Base-by-base conservation (phyloP, 306 rosid genomes). In the Alnus glutinosa region DNA sequence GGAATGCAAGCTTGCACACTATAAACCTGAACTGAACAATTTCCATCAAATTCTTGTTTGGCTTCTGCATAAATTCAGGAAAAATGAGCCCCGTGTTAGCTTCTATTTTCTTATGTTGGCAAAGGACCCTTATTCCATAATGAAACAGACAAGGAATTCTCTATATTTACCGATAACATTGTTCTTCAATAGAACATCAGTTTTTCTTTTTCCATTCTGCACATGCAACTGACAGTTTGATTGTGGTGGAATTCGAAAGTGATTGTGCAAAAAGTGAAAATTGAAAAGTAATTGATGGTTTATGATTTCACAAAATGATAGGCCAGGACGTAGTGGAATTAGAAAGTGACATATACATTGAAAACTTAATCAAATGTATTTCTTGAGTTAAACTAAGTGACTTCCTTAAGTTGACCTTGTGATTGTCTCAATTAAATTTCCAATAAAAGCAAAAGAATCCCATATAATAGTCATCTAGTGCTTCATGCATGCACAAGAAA, bases 1-100 rank as follows among this genome's bases (percentile, higher is more conserved):
- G 99, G 99, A 48, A 93, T 87, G 84, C 88, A 88, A 71, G 92
- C 87, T 81, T 96, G 99, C 81, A 96, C 99, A 75, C 99, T 93
- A 74, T 96, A 96, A 55, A 96, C 93, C 75, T 90, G 96, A 66
- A 93, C 85, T 3, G 99, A 96, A 87, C 92, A 91, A 85, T 82
- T 80, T 16, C 90, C 96, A 75, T 89, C 96, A 87, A 93, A 93
- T 64, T 91, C 96, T 85, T 87, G 80, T 73, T 87, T 90, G 49
- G 93, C 97, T 73, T 96, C 99, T 96, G 97, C 89, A 88, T 44
- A 84, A 85, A 79, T 32, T 1, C 34, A 55, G 37, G 10, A 42
- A 39, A 69, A 83, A 84, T 50, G 54, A 48, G 68, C 49, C 55
- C 75, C 52, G 70, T 14, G 54, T 70, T 64, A 79, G 63, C 18